Evolutionary conservation across 352 stramenopile genomes (phyloP), one percentile per base, ranked within the genome.

Genomic region (Phytophthora tubulina): DNA sequence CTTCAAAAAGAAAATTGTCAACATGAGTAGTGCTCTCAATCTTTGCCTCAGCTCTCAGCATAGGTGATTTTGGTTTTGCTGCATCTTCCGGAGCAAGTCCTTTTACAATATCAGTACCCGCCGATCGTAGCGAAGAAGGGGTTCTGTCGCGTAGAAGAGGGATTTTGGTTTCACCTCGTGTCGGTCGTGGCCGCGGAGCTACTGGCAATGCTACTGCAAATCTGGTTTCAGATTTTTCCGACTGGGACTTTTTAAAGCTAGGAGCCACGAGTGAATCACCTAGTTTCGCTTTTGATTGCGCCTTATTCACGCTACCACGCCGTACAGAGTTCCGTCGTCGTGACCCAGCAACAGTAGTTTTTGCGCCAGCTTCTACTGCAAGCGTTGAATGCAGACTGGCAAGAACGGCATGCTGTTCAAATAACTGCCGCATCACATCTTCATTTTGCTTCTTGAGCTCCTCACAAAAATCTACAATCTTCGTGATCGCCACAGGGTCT

Each of bases 391-490:
- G 71, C n/a, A 90, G 50, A 49, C 67, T 84, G 36, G 64, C 60
- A 27, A 90, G 72, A 7, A 87, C 78, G 0, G 70, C 68, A 31
- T 86, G 68, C 56, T 90, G 82, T n/a, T 84, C 73, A 3, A 59
- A 45, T 9, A 90, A 48, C 33, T 87, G 82, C 58, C 71, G 60
- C 67, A 87, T 86, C 2, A 88, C 75, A 32, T 88, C 82, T 52
- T 90, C 80, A 50, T 90, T 88, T 45, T 90, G 80, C 6, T 73
- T 75, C 61, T 86, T 85, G 41, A 90, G 78, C 6, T 84, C 82
- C 46, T 88, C 72, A 35, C 80, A 88, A 41, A 88, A 78, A 38
- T 81, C 72, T n/a, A 83, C 74, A n/a, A 90, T 79, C 58, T 82
- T 87, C 0, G 76, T 62, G 9, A 88, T 61, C 11, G 57, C 78